A percentile compares a stretch with the other conserved stretches of the same genome.
Evolutionary conservation across 2,329 filamentous ascomycete genomes (phyloP).

Genomic region (Ophiostoma quercus): DNA sequence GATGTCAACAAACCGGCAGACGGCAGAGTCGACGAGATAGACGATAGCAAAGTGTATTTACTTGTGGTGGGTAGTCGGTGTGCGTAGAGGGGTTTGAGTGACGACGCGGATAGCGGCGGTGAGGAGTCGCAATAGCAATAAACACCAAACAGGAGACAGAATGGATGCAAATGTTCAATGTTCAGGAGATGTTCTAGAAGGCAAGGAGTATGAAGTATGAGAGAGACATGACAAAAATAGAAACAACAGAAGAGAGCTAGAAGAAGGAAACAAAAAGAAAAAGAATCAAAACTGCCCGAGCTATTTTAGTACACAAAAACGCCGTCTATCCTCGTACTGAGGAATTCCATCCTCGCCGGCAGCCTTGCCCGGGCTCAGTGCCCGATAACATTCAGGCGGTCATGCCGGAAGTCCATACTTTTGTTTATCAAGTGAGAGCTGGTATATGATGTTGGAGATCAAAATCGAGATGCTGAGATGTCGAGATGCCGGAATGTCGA

Average conservation of each 20-base stretch:
- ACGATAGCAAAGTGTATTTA: not conserved
- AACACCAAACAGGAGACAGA: not conserved
- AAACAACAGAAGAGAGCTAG: not conserved
- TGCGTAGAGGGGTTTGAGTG: not conserved
- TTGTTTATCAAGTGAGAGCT: not conserved
- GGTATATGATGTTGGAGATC: not conserved
- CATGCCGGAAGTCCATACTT: constrained; percentile 9
- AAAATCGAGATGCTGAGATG: too few species aligned
- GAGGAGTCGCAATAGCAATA: not conserved
- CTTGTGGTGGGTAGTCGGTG: not conserved
- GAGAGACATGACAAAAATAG: constrained; percentile 6
- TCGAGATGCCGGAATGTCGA: too few species aligned
- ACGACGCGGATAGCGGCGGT: not conserved
- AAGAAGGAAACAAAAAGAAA: constrained; percentile 10
- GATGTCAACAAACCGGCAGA: not conserved
- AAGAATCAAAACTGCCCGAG: constrained; percentile 10
- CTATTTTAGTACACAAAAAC: constrained; percentile 23
- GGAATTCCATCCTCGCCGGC: constrained; percentile 3
- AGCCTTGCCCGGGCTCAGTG: not conserved
- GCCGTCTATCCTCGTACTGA: constrained; percentile 19
- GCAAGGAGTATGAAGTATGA: constrained; percentile 12
- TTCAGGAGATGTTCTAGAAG: constrained; percentile 16
- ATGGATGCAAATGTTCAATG: not conserved
- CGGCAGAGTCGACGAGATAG: not conserved
- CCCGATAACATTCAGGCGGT: not conserved